phyloP scores from a whole-genome alignment of 2,329 filamentous ascomycete genomes.

The Lizonia empirigonia region DNA sequence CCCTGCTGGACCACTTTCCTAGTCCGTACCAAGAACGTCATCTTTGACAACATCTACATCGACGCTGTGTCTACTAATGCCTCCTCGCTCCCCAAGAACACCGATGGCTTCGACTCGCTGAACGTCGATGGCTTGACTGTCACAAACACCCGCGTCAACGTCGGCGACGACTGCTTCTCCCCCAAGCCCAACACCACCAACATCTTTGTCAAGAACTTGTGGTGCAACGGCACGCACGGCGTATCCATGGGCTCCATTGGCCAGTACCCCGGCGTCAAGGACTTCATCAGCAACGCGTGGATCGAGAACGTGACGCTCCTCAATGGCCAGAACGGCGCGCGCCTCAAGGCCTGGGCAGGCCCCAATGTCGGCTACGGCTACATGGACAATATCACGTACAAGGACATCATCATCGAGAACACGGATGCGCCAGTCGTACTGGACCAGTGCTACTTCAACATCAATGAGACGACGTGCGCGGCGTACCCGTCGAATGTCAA shows the following conservation, averaged over 20 bases:
- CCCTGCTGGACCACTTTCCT: conserved; percentile 70
- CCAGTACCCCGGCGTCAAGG: conserved; percentile 39
- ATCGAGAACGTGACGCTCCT: conserved; percentile 66
- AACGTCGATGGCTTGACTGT: conserved; percentile 60
- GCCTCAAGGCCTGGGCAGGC: conserved; percentile 67
- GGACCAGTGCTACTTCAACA: conserved; percentile 68
- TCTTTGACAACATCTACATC: conserved; percentile 60
- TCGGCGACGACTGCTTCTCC: conserved; percentile 43
- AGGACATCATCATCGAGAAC: conserved; percentile 64
- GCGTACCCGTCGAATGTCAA: conserved; percentile 62
- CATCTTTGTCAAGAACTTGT: conserved; percentile 41
- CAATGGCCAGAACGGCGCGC: conserved; percentile 60
- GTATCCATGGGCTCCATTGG: conserved; percentile 42
- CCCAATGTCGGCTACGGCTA: conserved; percentile 63
- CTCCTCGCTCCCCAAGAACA: conserved; percentile 61
- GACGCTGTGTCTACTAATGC: conserved; percentile 60
- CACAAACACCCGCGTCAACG: conserved; percentile 45
- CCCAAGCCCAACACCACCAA: conserved; percentile 44
- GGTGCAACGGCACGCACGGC: conserved; percentile 45
- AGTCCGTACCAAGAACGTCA: conserved; percentile 61
- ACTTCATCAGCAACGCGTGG: conserved; percentile 52
- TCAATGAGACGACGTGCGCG: conserved; percentile 58
- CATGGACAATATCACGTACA: conserved; percentile 67
- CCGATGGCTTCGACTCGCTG: conserved; percentile 66
- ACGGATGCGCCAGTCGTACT: conserved; percentile 64